Evolutionary conservation across 805 yeast genomes (phyloP).

Genomic region (Monosporozyma servazzii): DNA sequence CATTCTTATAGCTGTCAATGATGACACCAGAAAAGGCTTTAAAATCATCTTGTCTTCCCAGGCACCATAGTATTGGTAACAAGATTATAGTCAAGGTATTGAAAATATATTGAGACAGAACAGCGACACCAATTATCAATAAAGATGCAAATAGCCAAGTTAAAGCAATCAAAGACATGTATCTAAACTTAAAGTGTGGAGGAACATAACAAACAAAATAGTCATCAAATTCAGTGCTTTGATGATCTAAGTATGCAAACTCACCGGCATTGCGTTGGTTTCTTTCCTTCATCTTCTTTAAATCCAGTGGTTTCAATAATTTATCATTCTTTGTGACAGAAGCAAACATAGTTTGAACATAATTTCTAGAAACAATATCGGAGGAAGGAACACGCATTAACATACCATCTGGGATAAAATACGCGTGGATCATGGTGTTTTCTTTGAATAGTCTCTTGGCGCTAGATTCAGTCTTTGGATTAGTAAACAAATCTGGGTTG

Average conservation of each 20-base stretch:
- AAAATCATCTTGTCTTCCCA: neutral
- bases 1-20: slow-evolving; percentile 5
- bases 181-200: slow-evolving; percentile 56
- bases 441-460: slow-evolving; percentile 38
- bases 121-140: slow-evolving; percentile 16
- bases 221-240: slow-evolving; percentile 32
- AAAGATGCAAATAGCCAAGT: slow-evolving; percentile 40
- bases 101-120: slow-evolving; percentile 13
- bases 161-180: slow-evolving; percentile 34
- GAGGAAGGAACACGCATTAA: slow-evolving; percentile 80
- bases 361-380: slow-evolving; percentile 63
- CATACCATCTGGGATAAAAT: slow-evolving; percentile 71
- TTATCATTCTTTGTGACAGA: slow-evolving; percentile 75
- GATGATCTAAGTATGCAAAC: slow-evolving; percentile 36
- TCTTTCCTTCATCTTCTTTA: slow-evolving; percentile 26
- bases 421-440: slow-evolving; percentile 38
- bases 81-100: slow-evolving; percentile 8
- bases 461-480: slow-evolving; percentile 44
- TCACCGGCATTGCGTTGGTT: slow-evolving; percentile 34
- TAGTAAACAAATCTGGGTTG: slow-evolving; percentile 44
- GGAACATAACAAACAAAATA: slow-evolving; percentile 84
- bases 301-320: slow-evolving; percentile 35
- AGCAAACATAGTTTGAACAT: slow-evolving; percentile 59
- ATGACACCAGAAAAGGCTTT: neutral
- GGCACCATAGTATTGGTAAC: slow-evolving; percentile 6